Conservation (phyloP, 345 rosid genomes). For the Tarenaya hassleriana region DNA sequence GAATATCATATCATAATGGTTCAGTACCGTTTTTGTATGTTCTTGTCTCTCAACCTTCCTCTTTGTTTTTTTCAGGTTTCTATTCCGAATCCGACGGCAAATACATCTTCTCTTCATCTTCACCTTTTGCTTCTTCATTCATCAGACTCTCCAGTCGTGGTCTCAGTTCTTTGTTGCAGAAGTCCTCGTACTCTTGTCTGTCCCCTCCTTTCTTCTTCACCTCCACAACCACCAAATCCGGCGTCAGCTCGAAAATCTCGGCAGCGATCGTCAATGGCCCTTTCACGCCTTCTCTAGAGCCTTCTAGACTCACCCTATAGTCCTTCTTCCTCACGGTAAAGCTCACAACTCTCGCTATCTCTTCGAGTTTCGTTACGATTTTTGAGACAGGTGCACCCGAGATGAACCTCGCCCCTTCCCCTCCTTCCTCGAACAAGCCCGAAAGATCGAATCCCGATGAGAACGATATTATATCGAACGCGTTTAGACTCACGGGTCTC, state of each 20-base stretch:
- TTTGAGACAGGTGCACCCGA: constrained; percentile 56
- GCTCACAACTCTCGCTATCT: constrained; percentile 57
- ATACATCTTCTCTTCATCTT: constrained; percentile 26
- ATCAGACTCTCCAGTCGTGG: constrained; percentile 64
- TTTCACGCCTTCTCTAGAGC: constrained; percentile 52
- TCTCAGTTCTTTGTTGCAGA: constrained; percentile 59
- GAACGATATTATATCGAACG: constrained; percentile 65
- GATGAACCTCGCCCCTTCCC: constrained; percentile 49
- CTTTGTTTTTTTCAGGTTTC: constrained; percentile 14
- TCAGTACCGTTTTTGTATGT: constrained; percentile 16
- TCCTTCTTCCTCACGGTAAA: constrained; percentile 77
- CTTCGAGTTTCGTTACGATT: constrained; percentile 62
- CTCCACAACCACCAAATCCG: constrained; percentile 67
- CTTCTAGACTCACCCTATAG: constrained; percentile 66
- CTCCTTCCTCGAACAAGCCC: constrained; percentile 67
- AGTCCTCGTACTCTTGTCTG: constrained; percentile 73
- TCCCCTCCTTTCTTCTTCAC: constrained; percentile 88
- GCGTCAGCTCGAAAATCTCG: constrained; percentile 59
- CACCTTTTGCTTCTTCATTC: constrained; percentile 40
- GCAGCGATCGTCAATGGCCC: constrained; percentile 60
- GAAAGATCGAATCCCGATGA: constrained; percentile 70
- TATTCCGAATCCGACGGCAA: constrained; percentile 66
- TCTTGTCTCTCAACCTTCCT: constrained; percentile 28
- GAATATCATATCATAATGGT: neutral
- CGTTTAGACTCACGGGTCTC: constrained; percentile 59